These are phyloP conservation scores for Phytopythium aichiense DNA, from an alignment of 352 stramenopile species.

Conservation along the genomic window DNA sequence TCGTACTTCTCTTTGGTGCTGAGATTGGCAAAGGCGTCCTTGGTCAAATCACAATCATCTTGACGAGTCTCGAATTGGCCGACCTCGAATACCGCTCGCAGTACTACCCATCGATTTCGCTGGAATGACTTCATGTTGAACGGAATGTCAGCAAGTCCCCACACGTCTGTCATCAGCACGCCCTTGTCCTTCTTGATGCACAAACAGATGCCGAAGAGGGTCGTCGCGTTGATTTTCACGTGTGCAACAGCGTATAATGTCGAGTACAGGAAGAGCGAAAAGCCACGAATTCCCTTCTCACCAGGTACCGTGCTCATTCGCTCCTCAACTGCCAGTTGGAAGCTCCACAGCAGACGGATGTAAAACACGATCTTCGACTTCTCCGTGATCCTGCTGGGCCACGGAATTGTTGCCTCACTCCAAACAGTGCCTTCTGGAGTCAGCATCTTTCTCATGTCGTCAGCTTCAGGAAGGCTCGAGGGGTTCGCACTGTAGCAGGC, in stretches of 20 bases:
- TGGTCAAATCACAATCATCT: not conserved
- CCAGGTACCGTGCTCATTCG: conserved; percentile 5
- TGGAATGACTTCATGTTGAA: not conserved
- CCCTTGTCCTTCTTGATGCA: conserved; percentile 10
- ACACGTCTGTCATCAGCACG: not conserved
- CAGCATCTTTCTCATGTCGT: conserved; percentile 5
- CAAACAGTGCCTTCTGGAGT: not conserved
- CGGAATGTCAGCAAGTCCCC: not conserved
- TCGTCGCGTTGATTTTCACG: too few species aligned
- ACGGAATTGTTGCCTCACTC: conserved; percentile 13
- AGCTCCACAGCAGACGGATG: not conserved
- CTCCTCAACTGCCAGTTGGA: conserved; percentile 7
- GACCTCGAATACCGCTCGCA: conserved; percentile 7
- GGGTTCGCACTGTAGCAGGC: conserved; percentile 6
- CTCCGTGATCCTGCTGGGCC: conserved; percentile 10
- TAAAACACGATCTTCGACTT: conserved; percentile 14
- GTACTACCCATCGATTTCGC: conserved; percentile 7
- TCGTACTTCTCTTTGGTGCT: conserved; percentile 5
- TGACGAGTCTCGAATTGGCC: conserved; percentile 4
- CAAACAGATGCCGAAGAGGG: not conserved
- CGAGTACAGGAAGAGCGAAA: conserved; percentile 12
- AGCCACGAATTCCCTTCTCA: conserved; percentile 8
- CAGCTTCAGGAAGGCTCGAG: not conserved
- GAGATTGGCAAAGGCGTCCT: not conserved
- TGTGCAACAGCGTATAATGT: too few species aligned